Evolutionary conservation across 2,329 filamentous ascomycete genomes (phyloP).

Genomic region (Escovopsis sp.): DNA sequence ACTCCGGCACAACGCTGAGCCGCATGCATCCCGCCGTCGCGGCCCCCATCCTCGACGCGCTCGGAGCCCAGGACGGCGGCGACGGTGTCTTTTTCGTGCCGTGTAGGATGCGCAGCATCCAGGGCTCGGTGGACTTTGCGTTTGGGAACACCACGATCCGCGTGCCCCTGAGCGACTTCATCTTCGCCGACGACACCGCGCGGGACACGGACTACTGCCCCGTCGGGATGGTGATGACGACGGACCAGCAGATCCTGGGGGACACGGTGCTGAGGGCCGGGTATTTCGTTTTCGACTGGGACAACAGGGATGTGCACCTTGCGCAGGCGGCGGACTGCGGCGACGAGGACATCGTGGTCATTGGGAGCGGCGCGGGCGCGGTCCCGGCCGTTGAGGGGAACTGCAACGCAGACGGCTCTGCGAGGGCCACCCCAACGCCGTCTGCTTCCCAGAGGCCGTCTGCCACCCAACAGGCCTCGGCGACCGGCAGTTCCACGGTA

Average conservation of each 20-base stretch:
- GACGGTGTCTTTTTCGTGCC: conserved; percentile 30
- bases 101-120: conserved; percentile 23
- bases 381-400: conserved; percentile 21
- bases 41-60: conserved; percentile 26
- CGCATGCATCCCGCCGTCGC: conserved; percentile 30
- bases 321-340: conserved; percentile 28
- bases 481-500: conserved; percentile 1
- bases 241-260: conserved; percentile 29
- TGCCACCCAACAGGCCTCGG: no score
- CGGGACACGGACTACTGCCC: conserved; percentile 23
- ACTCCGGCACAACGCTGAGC: conserved; percentile 37
- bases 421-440: conserved; percentile 1
- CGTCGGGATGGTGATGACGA: conserved; percentile 25
- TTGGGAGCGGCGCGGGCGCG: conserved; percentile 18
- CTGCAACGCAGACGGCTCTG: conserved; percentile 17
- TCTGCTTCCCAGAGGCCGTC: no score
- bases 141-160: conserved; percentile 27
- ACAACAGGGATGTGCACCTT: conserved; percentile 26
- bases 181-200: conserved; percentile 17
- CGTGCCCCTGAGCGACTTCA: conserved; percentile 33
- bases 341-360: conserved; percentile 21
- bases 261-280: conserved; percentile 28
- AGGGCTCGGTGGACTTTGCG: conserved; percentile 32
- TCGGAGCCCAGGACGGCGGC: conserved; percentile 25
- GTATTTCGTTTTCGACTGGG: conserved; percentile 33